phyloP scores from a whole-genome alignment of 495 filamentous ascomycete genomes.

The Penicillium flavigenum region DNA sequence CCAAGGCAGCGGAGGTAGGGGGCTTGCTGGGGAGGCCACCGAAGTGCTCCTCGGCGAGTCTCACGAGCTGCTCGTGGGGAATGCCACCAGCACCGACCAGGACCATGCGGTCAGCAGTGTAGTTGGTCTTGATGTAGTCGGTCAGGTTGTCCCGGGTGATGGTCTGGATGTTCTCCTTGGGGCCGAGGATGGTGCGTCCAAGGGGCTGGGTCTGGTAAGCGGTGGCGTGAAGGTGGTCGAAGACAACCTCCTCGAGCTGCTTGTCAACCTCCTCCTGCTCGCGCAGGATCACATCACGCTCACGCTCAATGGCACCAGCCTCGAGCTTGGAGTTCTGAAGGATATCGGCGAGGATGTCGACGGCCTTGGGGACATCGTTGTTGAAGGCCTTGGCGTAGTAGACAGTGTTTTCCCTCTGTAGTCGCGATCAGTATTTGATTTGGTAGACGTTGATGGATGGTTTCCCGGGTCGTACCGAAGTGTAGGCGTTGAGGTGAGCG shows the following conservation, averaged over 20 bases:
- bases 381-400: constrained; percentile 99
- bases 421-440: constrained; percentile 34
- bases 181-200: constrained; percentile 95
- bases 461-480: constrained; percentile 71
- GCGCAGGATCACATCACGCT: constrained; percentile 95
- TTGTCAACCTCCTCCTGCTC: constrained; percentile 99
- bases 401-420: constrained; percentile 94
- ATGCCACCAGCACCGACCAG: constrained; percentile 93
- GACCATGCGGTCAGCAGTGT: constrained; percentile 99
- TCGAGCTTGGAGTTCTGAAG: constrained; percentile 99
- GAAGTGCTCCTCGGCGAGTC: constrained; percentile 97
- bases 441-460: constrained; percentile 10
- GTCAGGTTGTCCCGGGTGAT: constrained; percentile 86
- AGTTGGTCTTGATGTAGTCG: constrained; percentile 98
- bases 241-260: constrained; percentile 98
- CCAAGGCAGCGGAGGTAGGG: constrained; percentile 64
- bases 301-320: constrained; percentile 85
- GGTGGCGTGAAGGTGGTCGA: constrained; percentile 98
- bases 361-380: constrained; percentile 88
- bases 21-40: constrained; percentile 69
- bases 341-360: constrained; percentile 98
- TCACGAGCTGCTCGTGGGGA: constrained; percentile 89
- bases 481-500: constrained; percentile 98
- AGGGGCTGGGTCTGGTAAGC: constrained; percentile 95
- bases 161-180: constrained; percentile 96